Evolutionary conservation across 208 protist species (phyloP).

Genomic region (Crithidia fasciculata): DNA sequence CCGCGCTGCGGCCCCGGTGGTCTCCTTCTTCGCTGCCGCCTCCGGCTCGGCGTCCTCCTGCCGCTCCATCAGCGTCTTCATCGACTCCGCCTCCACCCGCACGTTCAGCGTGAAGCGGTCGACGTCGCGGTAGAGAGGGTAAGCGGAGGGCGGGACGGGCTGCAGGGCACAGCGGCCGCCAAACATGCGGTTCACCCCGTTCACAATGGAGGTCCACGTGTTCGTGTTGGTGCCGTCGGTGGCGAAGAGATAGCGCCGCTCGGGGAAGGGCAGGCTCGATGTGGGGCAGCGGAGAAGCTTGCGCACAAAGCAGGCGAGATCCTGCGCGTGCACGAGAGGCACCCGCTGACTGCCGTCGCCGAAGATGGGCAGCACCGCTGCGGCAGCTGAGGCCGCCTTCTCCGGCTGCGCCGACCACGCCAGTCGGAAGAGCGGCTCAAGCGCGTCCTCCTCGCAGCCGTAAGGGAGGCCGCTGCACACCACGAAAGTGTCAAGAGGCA

Average conservation of each 20-base stretch:
- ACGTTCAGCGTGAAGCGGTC: slow-evolving; percentile 91
- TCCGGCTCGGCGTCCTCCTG: slow-evolving; percentile 52
- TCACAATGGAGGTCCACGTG: slow-evolving; percentile 74
- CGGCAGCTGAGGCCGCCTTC: not conserved
- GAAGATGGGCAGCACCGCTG: slow-evolving; percentile 80
- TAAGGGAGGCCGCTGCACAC: slow-evolving; percentile 91
- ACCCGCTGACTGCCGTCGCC: slow-evolving; percentile 87
- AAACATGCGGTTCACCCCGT: slow-evolving; percentile 83
- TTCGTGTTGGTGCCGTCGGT: slow-evolving; percentile 72
- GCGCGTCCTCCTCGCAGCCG: slow-evolving; percentile 87
- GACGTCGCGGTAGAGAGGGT: slow-evolving; percentile 77
- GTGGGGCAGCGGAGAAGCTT: slow-evolving; percentile 63
- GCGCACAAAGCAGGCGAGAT: slow-evolving; percentile 86
- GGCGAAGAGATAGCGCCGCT: slow-evolving; percentile 89
- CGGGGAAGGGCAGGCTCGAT: slow-evolving; percentile 62
- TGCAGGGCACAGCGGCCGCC: slow-evolving; percentile 51
- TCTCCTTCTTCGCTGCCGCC: slow-evolving; percentile 4
- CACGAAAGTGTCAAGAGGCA: slow-evolving; percentile 87
- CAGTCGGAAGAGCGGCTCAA: slow-evolving; percentile 90
- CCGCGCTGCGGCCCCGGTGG: not conserved
- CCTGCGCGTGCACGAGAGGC: slow-evolving; percentile 92
- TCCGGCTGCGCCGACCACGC: slow-evolving; percentile 74
- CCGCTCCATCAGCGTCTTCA: slow-evolving; percentile 70
- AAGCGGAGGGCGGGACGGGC: slow-evolving; percentile 57
- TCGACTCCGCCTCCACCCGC: slow-evolving; percentile 73